Conservation (phyloP, 768 basidiomycete genomes). For the Leccinellum luteum region DNA sequence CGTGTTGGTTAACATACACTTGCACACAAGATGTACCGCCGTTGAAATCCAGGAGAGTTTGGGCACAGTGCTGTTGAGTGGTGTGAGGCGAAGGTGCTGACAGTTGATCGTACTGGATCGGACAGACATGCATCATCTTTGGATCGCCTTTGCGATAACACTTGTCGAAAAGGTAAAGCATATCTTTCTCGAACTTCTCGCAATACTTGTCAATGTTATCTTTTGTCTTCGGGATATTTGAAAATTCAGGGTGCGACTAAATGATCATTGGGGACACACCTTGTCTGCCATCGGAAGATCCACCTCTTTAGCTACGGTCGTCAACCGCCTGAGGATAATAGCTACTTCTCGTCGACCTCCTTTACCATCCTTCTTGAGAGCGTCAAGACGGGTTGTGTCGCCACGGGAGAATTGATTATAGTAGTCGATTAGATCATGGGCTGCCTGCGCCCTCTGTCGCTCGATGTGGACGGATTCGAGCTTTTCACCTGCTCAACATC, state of each 20-base stretch:
- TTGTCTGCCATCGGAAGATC: slow-evolving; percentile 81
- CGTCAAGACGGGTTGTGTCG: slow-evolving; percentile 72
- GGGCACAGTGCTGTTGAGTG: slow-evolving; percentile 84
- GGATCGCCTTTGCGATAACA: slow-evolving; percentile 97
- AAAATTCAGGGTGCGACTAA: background rate
- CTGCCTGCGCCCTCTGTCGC: slow-evolving; percentile 89
- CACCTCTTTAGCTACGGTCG: slow-evolving; percentile 89
- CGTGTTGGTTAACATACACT: slow-evolving; percentile 99
- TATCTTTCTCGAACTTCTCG: slow-evolving; percentile 98
- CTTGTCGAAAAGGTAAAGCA: slow-evolving; percentile 92
- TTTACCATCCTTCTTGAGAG: slow-evolving; percentile 81
- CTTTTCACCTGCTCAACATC: slow-evolving; percentile 70
- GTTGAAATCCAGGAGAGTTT: slow-evolving; percentile 95
- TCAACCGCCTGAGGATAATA: slow-evolving; percentile 78
- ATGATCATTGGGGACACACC: slow-evolving; percentile 39
- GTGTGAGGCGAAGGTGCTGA: slow-evolving; percentile 8
- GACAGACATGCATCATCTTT: slow-evolving; percentile 94
- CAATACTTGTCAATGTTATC: slow-evolving; percentile 96
- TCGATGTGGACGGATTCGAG: slow-evolving; percentile 92
- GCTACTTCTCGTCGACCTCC: slow-evolving; percentile 89
- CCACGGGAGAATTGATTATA: slow-evolving; percentile 89
- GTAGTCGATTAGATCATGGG: slow-evolving; percentile 89
- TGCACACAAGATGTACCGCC: slow-evolving; percentile 96
- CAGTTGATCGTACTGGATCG: slow-evolving; percentile 6
- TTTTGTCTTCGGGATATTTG: slow-evolving; percentile 53